These are phyloP conservation scores for Chamaenerion angustifolium DNA, from an alignment of 345 rosid genomes.

Conservation along the genomic window DNA sequence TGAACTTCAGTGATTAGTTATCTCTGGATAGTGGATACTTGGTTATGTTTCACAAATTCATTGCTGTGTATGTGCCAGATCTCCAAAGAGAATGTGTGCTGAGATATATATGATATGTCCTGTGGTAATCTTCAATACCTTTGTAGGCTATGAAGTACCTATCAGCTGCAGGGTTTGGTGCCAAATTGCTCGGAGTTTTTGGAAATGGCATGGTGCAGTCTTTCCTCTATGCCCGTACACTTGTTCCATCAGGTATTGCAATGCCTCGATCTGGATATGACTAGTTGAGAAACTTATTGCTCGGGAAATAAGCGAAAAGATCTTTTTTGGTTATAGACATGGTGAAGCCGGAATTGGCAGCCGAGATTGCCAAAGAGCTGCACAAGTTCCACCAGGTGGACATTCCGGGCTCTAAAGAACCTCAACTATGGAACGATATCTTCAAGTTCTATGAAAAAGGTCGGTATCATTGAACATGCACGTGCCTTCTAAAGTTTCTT, in stretches of 20 bases:
- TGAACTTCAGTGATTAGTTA: no score
- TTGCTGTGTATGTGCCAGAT: no score
- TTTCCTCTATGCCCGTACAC: slow-evolving; percentile 74
- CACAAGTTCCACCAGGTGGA: slow-evolving; percentile 65
- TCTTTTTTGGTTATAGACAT: slow-evolving; percentile 32
- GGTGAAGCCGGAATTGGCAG: slow-evolving; percentile 64
- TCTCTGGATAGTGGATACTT: no score
- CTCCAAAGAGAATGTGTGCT: no score
- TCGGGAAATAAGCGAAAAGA: no score
- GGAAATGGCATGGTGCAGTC: slow-evolving; percentile 97
- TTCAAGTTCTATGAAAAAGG: slow-evolving; percentile 82
- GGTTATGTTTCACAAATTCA: no score
- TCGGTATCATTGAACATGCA: slow-evolving; percentile 5
- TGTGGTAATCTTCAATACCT: no score
- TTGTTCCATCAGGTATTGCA: slow-evolving; percentile 46
- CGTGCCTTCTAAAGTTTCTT: not conserved
- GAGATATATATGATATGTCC: no score
- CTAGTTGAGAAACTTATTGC: no score
- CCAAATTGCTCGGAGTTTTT: slow-evolving; percentile 81
- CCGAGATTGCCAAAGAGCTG: slow-evolving; percentile 81
- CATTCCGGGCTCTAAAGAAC: slow-evolving; percentile 82
- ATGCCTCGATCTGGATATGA: no score
- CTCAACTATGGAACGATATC: slow-evolving; percentile 84
- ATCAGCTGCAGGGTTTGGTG: slow-evolving; percentile 96
- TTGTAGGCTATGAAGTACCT: slow-evolving; percentile 87